Evolutionary conservation across 2,329 filamentous ascomycete genomes (phyloP), one percentile per base, ranked within the genome.

Genomic region (Aspergillus sp.): DNA sequence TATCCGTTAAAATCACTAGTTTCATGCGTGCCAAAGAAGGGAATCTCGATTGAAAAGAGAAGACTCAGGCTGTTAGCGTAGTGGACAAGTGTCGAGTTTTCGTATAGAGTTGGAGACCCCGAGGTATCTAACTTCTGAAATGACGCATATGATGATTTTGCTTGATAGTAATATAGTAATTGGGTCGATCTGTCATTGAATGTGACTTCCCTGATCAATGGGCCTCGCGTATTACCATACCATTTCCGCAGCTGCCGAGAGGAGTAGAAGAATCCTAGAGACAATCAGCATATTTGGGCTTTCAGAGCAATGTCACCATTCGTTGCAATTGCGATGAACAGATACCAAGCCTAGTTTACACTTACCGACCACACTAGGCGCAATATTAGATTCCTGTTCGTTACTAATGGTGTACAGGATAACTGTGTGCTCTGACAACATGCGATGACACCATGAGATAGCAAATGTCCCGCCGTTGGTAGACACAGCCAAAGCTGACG

Each of bases 111-210:
- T n/a, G 66, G 63, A n/a, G 59, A 58, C n/a, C 46, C 59, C 15
- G 48, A 47, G n/a, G 44, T 55, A 19, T 64, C 54, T 8, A 74
- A 58, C 33, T 59, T 68, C 56, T 76, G 72, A 40, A 69, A 78
- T 19, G 64, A 67, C 19, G 68, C 64, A 49, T 76, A 77, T 7
- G 77, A 61, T 1, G 73, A 62, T 27, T 68, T 66, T 5, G 66
- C 68, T 17, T 68, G 62, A 50, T 73, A 67, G 49, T 70, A 70
- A 49, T 75, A 71, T 15, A 77, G 68, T 35, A 76, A 51, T 59
- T 78, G 75, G 15, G 44, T 59, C 8, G 62, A 68, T 48, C 63
- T 63, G 55, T 77, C 74, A 46, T 77, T 77, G 59, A 77, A 76
- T 21, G 60, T 45, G 46, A 77, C 49, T 5, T 65, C 63, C 25